Evolutionary conservation across 352 stramenopile genomes (phyloP).

Genomic region (Phytophthora ramorum): DNA sequence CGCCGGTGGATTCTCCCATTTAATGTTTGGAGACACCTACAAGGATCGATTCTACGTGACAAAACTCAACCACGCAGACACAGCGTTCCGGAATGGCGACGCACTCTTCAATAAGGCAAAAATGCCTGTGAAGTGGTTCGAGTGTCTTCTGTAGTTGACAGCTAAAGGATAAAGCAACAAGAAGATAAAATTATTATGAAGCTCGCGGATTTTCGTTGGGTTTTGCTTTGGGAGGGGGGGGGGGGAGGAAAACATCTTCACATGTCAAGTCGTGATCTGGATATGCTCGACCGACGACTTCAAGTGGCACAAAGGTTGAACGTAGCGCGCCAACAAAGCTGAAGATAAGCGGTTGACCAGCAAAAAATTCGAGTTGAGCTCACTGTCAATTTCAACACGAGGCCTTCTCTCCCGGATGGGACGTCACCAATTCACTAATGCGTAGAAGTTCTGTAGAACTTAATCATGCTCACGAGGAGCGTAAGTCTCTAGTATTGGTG

Average conservation of each 20-base stretch:
- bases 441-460: too few relatives aligned
- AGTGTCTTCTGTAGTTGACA: conserved; percentile 56
- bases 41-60: conserved; percentile 51
- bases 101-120: conserved; percentile 44
- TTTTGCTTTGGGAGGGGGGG: too few relatives aligned
- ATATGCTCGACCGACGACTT: too few relatives aligned
- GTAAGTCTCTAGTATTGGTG: too few relatives aligned
- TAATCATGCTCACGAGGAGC: too few relatives aligned
- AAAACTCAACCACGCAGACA: conserved; percentile 46
- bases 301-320: too few relatives aligned
- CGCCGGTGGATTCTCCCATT: conserved; percentile 25
- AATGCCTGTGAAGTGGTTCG: conserved; percentile 74
- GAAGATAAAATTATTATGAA: not conserved
- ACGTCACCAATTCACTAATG: too few relatives aligned
- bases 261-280: not conserved
- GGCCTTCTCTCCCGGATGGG: too few relatives aligned
- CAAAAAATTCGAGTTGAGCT: not conserved
- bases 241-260: not conserved
- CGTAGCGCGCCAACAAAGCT: not conserved
- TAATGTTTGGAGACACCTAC: conserved; percentile 43
- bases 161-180: not conserved
- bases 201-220: not conserved
- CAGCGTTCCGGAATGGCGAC: conserved; percentile 56
- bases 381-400: too few relatives aligned
- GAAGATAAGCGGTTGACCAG: not conserved